Conservation (phyloP, 1,139 yeast species). For the Saccharomyces hybrid region DNA sequence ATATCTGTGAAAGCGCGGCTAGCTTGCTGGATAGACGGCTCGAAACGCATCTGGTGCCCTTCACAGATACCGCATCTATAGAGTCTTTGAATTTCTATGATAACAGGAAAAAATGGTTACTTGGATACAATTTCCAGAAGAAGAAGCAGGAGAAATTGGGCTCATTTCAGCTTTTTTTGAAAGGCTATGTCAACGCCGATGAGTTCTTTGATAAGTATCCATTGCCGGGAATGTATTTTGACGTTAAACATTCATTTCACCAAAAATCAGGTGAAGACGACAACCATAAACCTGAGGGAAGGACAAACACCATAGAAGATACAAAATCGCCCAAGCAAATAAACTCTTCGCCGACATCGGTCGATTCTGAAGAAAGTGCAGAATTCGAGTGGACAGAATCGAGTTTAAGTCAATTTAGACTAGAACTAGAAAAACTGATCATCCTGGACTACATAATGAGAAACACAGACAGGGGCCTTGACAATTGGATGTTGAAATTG, state of each 20-base stretch:
- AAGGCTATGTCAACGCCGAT: conserved; percentile 55
- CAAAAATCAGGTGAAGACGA: not conserved
- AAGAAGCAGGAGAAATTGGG: conserved; percentile 44
- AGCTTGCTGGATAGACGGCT: conserved; percentile 54
- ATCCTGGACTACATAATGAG: conserved; percentile 65
- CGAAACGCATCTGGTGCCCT: conserved; percentile 55
- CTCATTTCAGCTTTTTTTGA: conserved; percentile 56
- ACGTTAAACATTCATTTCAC: conserved; percentile 3
- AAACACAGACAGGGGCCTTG: conserved; percentile 67
- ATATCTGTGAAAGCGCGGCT: conserved; percentile 67
- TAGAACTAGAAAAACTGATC: conserved; percentile 61
- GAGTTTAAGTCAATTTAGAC: conserved; percentile 45
- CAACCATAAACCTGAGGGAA: not conserved
- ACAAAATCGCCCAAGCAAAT: not conserved
- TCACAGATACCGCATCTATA: conserved; percentile 50
- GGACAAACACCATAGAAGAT: not conserved
- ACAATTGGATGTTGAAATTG: conserved; percentile 69
- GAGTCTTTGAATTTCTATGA: conserved; percentile 43
- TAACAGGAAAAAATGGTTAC: conserved; percentile 13
- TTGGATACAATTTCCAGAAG: conserved; percentile 11
- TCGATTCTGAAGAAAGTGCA: conserved; percentile 7
- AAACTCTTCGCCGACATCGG: conserved; percentile 4
- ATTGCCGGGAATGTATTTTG: conserved; percentile 37
- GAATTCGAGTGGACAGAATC: conserved; percentile 49
- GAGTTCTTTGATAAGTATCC: conserved; percentile 51